Conservation (phyloP, 2,329 filamentous ascomycete genomes). For the Exophiala mesophila region DNA sequence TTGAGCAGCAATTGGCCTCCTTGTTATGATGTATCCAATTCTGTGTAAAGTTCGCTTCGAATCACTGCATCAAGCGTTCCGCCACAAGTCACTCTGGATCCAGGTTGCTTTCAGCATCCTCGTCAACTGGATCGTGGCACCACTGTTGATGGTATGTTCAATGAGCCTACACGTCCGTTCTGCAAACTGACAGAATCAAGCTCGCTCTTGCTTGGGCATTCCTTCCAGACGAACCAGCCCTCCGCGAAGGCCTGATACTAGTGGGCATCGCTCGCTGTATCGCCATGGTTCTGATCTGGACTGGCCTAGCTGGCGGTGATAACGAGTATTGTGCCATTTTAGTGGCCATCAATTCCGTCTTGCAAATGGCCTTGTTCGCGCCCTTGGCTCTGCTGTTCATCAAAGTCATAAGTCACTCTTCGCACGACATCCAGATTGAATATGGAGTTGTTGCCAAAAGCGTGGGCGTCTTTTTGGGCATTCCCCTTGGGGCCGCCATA, state of each 20-base stretch:
- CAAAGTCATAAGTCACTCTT: conserved; percentile 56
- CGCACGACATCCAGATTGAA: conserved; percentile 34
- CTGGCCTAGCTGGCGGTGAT: conserved; percentile 68
- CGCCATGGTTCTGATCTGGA: conserved; percentile 82
- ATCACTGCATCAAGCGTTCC: conserved; percentile 62
- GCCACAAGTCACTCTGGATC: conserved; percentile 61
- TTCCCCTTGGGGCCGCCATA: conserved; percentile 74
- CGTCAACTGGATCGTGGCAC: conserved; percentile 77
- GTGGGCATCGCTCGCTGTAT: conserved; percentile 83
- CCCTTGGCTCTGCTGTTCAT: conserved; percentile 67
- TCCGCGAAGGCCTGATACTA: conserved; percentile 65
- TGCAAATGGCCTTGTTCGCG: conserved; percentile 70
- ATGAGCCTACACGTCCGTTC: not conserved
- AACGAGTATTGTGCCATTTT: conserved; percentile 77
- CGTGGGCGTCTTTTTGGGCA: conserved; percentile 78
- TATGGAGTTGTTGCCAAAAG: conserved; percentile 71
- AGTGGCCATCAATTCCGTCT: conserved; percentile 68
- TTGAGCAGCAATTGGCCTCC: conserved; percentile 62
- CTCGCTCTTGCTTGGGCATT: conserved; percentile 47
- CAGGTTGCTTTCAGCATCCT: conserved; percentile 71
- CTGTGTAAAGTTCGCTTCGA: conserved; percentile 81
- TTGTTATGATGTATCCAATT: conserved; percentile 94
- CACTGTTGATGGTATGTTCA: conserved; percentile 66
- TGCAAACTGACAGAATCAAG: conserved; percentile 34
- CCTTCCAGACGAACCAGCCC: conserved; percentile 45